Percentiles rank a stretch among this genome's conserved stretches.
phyloP scores from a whole-genome alignment of 176 grass and related monocot species.

The Typha latifolia region DNA sequence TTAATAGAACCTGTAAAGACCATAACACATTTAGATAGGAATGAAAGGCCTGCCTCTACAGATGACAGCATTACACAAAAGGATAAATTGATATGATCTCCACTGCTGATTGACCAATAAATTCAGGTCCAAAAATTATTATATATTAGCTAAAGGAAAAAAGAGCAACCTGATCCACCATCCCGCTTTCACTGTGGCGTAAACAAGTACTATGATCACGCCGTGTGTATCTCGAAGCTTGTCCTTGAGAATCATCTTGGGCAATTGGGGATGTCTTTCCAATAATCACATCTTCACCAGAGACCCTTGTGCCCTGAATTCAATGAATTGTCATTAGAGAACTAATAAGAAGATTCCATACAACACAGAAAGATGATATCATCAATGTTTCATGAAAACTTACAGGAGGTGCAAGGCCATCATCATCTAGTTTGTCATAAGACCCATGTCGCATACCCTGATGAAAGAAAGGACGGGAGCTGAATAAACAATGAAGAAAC shows the following conservation, averaged over 20 bases:
- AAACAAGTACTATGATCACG: constrained; percentile 94
- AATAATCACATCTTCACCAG: constrained; percentile 96
- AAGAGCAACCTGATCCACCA: constrained; percentile 86
- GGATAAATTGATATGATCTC: neutral
- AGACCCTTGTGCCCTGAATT: constrained; percentile 87
- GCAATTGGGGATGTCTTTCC: constrained; percentile 94
- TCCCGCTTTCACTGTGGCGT: constrained; percentile 92
- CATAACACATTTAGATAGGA: neutral
- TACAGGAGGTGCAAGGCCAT: constrained; percentile 95
- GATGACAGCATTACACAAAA: neutral
- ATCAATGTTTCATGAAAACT: constrained; percentile 24
- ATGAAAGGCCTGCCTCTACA: neutral
- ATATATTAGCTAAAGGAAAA: neutral
- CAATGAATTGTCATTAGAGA: constrained; percentile 21
- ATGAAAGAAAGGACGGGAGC: neutral
- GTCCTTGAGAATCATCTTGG: constrained; percentile 94
- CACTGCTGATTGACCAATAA: too few species aligned
- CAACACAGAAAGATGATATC: constrained; percentile 7
- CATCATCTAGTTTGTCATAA: constrained; percentile 96
- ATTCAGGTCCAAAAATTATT: too few species aligned
- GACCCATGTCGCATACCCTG: constrained; percentile 98
- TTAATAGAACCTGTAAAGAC: constrained; percentile 70
- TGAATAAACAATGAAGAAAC: constrained; percentile 4
- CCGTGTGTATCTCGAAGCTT: constrained; percentile 69
- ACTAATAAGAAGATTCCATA: neutral